Evolutionary conservation across 257 asterid genomes (phyloP), one percentile per base, ranked within the genome.

Genomic region (Capsicum baccatum): DNA sequence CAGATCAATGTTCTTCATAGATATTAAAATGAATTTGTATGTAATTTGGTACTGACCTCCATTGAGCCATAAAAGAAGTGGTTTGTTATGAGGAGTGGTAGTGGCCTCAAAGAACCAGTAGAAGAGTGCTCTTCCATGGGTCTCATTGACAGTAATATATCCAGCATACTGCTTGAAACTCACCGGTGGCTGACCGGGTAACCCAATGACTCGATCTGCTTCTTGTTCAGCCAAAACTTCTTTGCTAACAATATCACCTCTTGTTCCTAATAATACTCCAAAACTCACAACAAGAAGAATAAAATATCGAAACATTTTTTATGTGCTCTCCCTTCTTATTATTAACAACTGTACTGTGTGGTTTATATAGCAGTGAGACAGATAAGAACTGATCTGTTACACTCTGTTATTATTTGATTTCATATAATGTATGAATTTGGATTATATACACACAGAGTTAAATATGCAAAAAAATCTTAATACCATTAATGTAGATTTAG

Each of bases 101-200:
- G 91, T 89, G 79, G 98, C 97, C 68, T 93, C 94, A 79, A 94
- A 92, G 69, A 94, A 93, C 98, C 97, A 93, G 88, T 94, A 94
- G 81, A 93, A 94, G 87, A 94, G 91, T 73, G 97, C 97, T 83
- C 98, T 90, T 26, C 95, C 98, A 85, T 90, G 92, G 47, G 85
- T 91, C 83, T 92, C 83, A 52, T 92, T 93, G 0, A 93, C 97
- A 0, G 91, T 94, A 2, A 94, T 91, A 83, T 94, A 94, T 1
- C 98, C 97, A 0, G 97, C 93, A 26, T 94, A 94, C 55, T 94
- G 98, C 79, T 79, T 84, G 90, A 94, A 94, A 33, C 89, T 66
- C 80, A 92, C 94, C 79, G 60, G 66, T 35, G 98, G 98, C 73
- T 94, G 97, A 35, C 98, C 97, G 3, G 97, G 98, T 62, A 92